Base-by-base conservation (phyloP, 768 basidiomycete species). In the Hebeloma cylindrosporum region DNA sequence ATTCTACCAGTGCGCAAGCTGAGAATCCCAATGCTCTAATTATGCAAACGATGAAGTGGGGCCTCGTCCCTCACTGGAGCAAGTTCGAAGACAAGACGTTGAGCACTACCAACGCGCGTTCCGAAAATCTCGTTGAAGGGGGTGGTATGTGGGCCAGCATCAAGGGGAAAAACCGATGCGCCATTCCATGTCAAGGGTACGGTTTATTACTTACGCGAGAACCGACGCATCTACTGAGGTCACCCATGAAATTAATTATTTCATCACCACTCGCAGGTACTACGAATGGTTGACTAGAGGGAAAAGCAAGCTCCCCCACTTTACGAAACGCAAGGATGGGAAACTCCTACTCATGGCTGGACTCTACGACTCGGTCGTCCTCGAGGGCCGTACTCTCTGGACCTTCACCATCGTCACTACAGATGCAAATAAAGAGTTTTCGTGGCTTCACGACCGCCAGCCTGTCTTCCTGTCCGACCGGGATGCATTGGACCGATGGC, bases 231-330 rank as follows among this genome's bases (percentile, higher is more conserved):
- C 40, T 13, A n/a, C 35, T 37, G 35, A n/a, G n/a, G n/a, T n/a
- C n/a, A n/a, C n/a, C n/a, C n/a, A n/a, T n/a, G n/a, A n/a, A n/a
- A n/a, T n/a, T n/a, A n/a, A n/a, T n/a, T n/a, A n/a, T n/a, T 35
- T n/a, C 7, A 16, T 14, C 20, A 31, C 20, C 9, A 3, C 11
- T 21, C 5, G 9, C 49, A 91, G 91, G 22, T 96, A 96, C 63
- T 97, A 91, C 60, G 95, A 99, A 65, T 97, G 95, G 95, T 73
- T 90, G 30, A 85, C 82, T 45, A 90, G 85, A 61, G 87, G 84
- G 40, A 87, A 83, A 58, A 73, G 79, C 30, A 88, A 87, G 53
- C 58, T 89, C 1, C 91, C 94, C 0, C 82, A 95, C 60, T 93
- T 92, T 55, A 83, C 79, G 27, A 88, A 83, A 57, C 80, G 76